Conservation (phyloP, 768 basidiomycete genomes). For the Kwoniella mangroviensis region DNA sequence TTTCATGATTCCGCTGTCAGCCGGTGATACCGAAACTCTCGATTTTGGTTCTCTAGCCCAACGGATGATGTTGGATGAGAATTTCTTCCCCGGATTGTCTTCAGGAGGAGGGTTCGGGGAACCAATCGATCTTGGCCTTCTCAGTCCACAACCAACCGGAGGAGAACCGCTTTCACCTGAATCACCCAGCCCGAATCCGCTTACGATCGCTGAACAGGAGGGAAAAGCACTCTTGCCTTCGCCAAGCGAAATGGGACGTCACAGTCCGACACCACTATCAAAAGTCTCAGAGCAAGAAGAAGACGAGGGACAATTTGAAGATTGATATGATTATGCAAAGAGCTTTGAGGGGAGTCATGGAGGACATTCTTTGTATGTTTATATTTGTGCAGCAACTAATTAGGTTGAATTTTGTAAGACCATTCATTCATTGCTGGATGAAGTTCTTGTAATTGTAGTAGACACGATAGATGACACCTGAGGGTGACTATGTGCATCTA, state of each 20-base stretch:
- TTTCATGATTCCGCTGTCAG: conserved; percentile 39
- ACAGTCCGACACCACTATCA: neutral
- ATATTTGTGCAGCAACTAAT: too few relatives aligned
- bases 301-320: conserved; percentile 10
- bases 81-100: conserved; percentile 22
- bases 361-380: neutral
- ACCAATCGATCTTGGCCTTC: conserved; percentile 1
- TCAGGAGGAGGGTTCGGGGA: conserved; percentile 5
- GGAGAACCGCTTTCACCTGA: conserved; percentile 17
- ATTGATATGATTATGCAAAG: conserved; percentile 5
- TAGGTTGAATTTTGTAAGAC: too few relatives aligned
- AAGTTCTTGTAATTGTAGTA: too few relatives aligned
- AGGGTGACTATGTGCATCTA: too few relatives aligned
- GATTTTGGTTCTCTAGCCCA: conserved; percentile 48
- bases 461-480: too few relatives aligned
- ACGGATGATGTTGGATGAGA: conserved; percentile 38
- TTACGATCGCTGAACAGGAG: conserved; percentile 9
- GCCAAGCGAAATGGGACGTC: neutral
- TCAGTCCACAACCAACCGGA: conserved; percentile 21
- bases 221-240: conserved; percentile 7
- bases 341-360: neutral
- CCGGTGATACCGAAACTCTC: conserved; percentile 25
- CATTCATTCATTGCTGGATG: too few relatives aligned
- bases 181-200: conserved; percentile 29
- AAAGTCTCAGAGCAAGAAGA: conserved; percentile 21